A percentile compares a stretch with the other conserved stretches of the same genome.
Evolutionary conservation across 2,329 filamentous ascomycete genomes (phyloP).

Genomic region (Emergomyces orientalis): DNA sequence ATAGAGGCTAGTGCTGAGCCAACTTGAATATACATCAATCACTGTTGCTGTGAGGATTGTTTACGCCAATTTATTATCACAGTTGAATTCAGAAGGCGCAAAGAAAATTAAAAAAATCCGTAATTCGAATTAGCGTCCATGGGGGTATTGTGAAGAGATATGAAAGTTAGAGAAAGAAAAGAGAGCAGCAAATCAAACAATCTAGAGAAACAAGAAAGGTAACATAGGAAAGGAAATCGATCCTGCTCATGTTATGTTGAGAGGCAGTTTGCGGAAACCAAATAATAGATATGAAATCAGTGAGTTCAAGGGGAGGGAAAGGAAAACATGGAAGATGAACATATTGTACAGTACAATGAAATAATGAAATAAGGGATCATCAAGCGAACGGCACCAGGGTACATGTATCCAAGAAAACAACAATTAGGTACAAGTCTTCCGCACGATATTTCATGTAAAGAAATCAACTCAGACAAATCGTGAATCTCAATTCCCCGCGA

Average conservation of each 20-base stretch:
- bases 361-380: neutral
- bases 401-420: neutral
- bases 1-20: neutral
- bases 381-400: neutral
- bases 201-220: neutral
- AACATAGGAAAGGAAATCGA: neutral
- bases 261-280: neutral
- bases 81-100: neutral
- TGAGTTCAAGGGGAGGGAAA: neutral
- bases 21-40: neutral
- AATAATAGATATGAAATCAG: neutral
- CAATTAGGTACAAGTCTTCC: neutral
- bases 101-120: neutral
- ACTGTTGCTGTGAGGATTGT: neutral
- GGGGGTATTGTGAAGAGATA: neutral
- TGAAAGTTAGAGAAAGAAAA: neutral
- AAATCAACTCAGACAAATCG: neutral
- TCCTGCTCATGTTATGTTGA: too few species aligned
- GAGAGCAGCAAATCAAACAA: neutral
- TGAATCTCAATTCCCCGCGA: neutral
- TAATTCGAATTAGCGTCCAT: neutral
- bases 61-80: neutral
- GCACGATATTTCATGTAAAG: neutral
- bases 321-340: neutral
- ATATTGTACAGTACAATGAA: neutral